Evolutionary conservation across 306 rosid species (phyloP), one percentile per base, ranked within the genome.

Genomic region (Geum urbanum): DNA sequence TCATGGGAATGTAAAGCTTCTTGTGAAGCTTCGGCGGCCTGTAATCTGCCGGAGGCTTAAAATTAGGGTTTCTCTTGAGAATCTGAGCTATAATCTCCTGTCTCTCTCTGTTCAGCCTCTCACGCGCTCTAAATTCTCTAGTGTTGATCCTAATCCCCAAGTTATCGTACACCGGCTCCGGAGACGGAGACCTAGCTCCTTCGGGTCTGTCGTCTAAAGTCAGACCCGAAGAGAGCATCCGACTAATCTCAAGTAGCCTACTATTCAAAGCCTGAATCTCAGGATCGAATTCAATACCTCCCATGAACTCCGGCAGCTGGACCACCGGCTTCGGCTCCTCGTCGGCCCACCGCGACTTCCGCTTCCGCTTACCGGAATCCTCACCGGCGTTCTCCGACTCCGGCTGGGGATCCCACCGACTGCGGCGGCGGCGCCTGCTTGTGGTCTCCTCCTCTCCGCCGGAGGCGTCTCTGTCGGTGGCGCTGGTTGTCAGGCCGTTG

Each of bases 381-480:
- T 77, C 83, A 0, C 88, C 84, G 0, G 85, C 89, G 11, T 81
- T 86, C 24, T 88, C 91, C 7, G 89, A 75, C 24, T 94, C 99
- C 0, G 97, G 99, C 67, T 91, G 99, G 6, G 99, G 99, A 13
- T 94, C 99, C 99, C 99, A 94, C 1, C 99, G 85, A 66, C 99
- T 94, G 1, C 97, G 85, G 0, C 96, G 90, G 7, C 95, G 86
- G 0, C 97, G 90, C 50, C 81, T 81, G 79, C 99, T 87, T 0
- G 92, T 79, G 18, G 99, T 86, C 75, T 94, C 99, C 63, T 91
- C 99, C 73, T 90, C 97, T 0, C 99, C 99, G 3, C 95, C 97
- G n/a, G 99, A 88, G 44, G 61, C 84, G 9, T 91, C 97, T 78
- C 66, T 86, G 57, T 94, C 98, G 15, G 86, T 84, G 10, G 63